phyloP scores from a whole-genome alignment of 2,329 filamentous ascomycete species.

The Magnaporthiopsis rhizophila region DNA sequence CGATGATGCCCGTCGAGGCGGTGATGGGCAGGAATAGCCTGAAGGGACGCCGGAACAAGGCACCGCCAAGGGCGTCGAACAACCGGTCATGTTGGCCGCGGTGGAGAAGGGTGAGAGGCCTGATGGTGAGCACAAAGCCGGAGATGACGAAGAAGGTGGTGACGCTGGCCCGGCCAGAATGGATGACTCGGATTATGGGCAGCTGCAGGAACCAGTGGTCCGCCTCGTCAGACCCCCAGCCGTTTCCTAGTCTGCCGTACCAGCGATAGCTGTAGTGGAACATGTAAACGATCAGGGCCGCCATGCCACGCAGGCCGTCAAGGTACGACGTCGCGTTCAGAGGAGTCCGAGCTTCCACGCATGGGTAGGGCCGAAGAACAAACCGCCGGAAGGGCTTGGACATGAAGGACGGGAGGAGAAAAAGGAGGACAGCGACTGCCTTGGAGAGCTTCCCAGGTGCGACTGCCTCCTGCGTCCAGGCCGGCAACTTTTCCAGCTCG shows the following conservation, averaged over 20 bases:
- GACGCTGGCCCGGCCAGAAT: slow-evolving; percentile 37
- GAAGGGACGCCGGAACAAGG: slow-evolving; percentile 38
- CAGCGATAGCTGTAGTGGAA: slow-evolving; percentile 33
- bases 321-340: slow-evolving; percentile 37
- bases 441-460: not conserved
- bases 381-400: not conserved
- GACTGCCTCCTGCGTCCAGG: too few species aligned
- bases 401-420: not conserved
- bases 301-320: slow-evolving; percentile 41
- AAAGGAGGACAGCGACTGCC: not conserved
- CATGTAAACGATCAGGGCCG: slow-evolving; percentile 38
- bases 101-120: slow-evolving; percentile 33
- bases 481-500: too few species aligned
- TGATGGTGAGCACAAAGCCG: slow-evolving; percentile 37
- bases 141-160: slow-evolving; percentile 45
- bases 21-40: slow-evolving; percentile 38
- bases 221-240: slow-evolving; percentile 28
- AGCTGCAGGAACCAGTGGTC: slow-evolving; percentile 30
- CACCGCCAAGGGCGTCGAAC: slow-evolving; percentile 33
- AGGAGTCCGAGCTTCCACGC: not conserved
- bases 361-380: slow-evolving; percentile 11
- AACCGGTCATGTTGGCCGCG: slow-evolving; percentile 27
- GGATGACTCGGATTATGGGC: slow-evolving; percentile 32
- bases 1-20: slow-evolving; percentile 27
- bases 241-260: slow-evolving; percentile 26